Conservation (phyloP, 176 grass and related monocot species). For the Panicum miliaceum region DNA sequence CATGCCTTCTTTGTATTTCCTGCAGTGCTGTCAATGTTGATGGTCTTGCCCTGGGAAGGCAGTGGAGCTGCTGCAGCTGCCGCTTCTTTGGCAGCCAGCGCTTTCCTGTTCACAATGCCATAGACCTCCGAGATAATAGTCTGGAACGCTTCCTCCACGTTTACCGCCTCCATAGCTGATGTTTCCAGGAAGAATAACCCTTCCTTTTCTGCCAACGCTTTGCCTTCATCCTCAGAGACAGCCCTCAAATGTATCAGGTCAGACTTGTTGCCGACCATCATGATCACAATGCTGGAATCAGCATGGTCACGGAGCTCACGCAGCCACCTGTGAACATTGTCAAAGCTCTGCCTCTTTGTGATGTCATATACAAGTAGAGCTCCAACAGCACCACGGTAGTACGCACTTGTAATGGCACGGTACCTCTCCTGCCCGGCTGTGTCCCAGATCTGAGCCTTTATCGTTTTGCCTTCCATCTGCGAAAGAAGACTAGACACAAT, state of each 20-base stretch:
- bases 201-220: slow-evolving; percentile 78
- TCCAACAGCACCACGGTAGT: slow-evolving; percentile 79
- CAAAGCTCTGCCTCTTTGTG: slow-evolving; percentile 77
- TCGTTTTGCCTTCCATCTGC: slow-evolving; percentile 77
- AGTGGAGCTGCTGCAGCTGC: slow-evolving; percentile 46
- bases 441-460: slow-evolving; percentile 96
- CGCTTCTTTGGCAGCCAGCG: slow-evolving; percentile 62
- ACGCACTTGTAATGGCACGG: slow-evolving; percentile 84
- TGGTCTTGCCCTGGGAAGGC: slow-evolving; percentile 66
- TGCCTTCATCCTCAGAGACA: slow-evolving; percentile 59
- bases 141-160: slow-evolving; percentile 85
- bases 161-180: slow-evolving; percentile 79
- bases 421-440: slow-evolving; percentile 93
- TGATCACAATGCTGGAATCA: slow-evolving; percentile 79
- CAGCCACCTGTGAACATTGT: slow-evolving; percentile 79
- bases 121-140: slow-evolving; percentile 77
- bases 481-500: slow-evolving; percentile 26
- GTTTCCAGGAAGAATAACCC: slow-evolving; percentile 81
- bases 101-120: slow-evolving; percentile 79
- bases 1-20: slow-evolving; percentile 56
- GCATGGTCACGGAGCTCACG: slow-evolving; percentile 79
- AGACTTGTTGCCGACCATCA: slow-evolving; percentile 82
- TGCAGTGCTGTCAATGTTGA: slow-evolving; percentile 53
- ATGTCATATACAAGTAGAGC: slow-evolving; percentile 87
- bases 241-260: slow-evolving; percentile 75